Evolutionary conservation across 2,329 filamentous ascomycete genomes (phyloP).

Genomic region (Fusarium begoniae): DNA sequence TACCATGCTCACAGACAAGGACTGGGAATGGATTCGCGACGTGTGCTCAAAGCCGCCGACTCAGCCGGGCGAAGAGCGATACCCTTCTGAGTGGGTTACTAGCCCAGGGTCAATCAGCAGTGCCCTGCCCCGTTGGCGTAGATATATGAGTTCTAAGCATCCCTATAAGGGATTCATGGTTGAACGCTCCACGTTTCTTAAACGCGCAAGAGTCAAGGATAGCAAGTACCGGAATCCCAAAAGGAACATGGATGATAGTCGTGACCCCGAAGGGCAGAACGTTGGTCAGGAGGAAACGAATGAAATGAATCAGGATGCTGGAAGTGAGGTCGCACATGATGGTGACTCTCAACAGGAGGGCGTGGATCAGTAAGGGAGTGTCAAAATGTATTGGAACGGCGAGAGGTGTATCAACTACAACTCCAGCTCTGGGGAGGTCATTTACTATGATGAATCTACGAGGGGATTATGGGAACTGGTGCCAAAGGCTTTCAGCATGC

Average conservation of each 20-base stretch:
- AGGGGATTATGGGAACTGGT: background rate
- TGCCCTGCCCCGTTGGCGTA: background rate
- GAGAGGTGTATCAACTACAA: background rate
- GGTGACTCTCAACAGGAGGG: background rate
- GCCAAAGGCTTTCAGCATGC: too few relatives aligned
- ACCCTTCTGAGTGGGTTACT: background rate
- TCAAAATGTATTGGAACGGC: accelerated
- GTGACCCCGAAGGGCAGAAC: accelerated
- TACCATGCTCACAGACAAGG: background rate
- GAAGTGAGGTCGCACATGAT: background rate
- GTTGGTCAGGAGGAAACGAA: accelerated
- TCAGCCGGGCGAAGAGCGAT: background rate
- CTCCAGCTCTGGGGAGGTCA: background rate
- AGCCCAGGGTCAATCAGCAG: background rate
- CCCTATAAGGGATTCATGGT: background rate
- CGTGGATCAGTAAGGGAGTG: background rate
- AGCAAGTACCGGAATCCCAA: too few relatives aligned
- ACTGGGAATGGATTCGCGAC: background rate
- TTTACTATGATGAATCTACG: accelerated
- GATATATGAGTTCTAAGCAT: background rate
- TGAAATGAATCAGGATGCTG: background rate
- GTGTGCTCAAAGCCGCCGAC: background rate
- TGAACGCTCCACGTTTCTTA: background rate
- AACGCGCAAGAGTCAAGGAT: background rate
- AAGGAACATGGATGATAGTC: accelerated